Evolutionary conservation across 805 yeast genomes (phyloP), one percentile per base, ranked within the genome.

Genomic region (Saccharomycopsis lassenensis): DNA sequence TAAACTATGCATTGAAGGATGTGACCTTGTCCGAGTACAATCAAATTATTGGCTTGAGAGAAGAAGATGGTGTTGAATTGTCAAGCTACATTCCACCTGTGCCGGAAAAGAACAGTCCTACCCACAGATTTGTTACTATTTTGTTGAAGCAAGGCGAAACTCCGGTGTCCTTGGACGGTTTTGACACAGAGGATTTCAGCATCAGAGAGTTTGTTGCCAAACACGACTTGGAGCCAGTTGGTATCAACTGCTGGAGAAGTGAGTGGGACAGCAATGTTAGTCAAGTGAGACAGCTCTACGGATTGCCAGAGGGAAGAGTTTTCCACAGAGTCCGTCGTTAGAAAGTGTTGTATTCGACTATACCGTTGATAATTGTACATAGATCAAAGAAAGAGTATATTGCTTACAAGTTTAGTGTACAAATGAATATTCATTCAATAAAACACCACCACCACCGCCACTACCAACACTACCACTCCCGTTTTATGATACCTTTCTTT

Each of bases 201-300:
- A 76, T 89, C 44, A 73, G 97, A 54, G 49, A 52, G 5, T 87
- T 85, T 55, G 81, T 65, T 11, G 63, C 58, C 3, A 44, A 57
- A 3, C 54, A 81, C 55, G 54, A 63, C 3, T 67, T 91, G 47
- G 61, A 62, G n/a, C 74, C 96, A 1, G 74, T 87, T 32, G 96
- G 97, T 19, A 95, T 94, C 2, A 94, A 85, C 55, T 67, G 84
- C 31, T 89, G 94, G 89, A 76, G 97, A 67, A 74, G 78, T 47
- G 63, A 58, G 28, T 89, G 79, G 74, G 97, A 91, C 57, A 62
- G 82, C 48, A 71, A 77, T 48, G 80, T 83, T 29, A 67, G 67
- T 21, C 55, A 53, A 3, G 77, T 87, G 19, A 75, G 97, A 57
- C 70, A 66, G 45, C 57, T 67, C 52, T 83, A 80, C 53, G 89